These are phyloP conservation scores for Craterostigma plantagineum DNA, from an alignment of 257 asterid species.

Conservation along the genomic window DNA sequence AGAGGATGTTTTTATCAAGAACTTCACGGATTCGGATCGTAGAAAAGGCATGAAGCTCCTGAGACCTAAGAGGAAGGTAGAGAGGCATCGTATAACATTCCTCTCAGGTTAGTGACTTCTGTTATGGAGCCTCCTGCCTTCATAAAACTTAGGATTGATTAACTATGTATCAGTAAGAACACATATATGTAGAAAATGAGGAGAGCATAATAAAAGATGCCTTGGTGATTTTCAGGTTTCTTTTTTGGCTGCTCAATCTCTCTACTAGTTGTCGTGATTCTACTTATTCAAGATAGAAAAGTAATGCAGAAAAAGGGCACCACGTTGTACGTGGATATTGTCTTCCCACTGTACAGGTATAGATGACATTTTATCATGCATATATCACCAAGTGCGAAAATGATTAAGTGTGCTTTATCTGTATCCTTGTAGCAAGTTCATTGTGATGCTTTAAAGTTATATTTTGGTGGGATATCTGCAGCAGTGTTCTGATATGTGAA, in stretches of 20 bases:
- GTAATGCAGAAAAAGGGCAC: constrained; percentile 23
- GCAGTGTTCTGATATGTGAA: background rate
- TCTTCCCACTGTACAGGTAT: constrained; percentile 74
- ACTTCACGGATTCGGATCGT: constrained; percentile 41
- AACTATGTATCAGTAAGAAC: too few relatives aligned
- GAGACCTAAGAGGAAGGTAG: constrained; percentile 49
- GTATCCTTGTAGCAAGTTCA: too few relatives aligned
- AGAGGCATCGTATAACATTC: constrained; percentile 50
- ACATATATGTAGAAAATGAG: too few relatives aligned
- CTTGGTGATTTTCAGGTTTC: constrained; percentile 31
- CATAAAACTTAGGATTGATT: too few relatives aligned
- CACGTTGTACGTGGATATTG: constrained; percentile 29
- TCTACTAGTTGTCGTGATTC: constrained; percentile 39
- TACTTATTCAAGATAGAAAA: constrained; percentile 37
- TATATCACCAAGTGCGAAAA: constrained; percentile 1
- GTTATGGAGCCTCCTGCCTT: too few relatives aligned
- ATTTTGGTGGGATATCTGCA: too few relatives aligned
- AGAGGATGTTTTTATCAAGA: constrained; percentile 40
- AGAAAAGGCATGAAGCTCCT: constrained; percentile 62
- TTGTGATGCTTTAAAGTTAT: too few relatives aligned
- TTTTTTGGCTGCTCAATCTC: constrained; percentile 63
- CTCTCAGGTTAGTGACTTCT: constrained; percentile 31
- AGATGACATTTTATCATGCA: constrained; percentile 2
- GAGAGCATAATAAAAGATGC: too few relatives aligned
- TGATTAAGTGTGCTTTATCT: background rate